Base-by-base conservation (phyloP, 2,329 filamentous ascomycete genomes). In the Scortechinia acanthostroma region DNA sequence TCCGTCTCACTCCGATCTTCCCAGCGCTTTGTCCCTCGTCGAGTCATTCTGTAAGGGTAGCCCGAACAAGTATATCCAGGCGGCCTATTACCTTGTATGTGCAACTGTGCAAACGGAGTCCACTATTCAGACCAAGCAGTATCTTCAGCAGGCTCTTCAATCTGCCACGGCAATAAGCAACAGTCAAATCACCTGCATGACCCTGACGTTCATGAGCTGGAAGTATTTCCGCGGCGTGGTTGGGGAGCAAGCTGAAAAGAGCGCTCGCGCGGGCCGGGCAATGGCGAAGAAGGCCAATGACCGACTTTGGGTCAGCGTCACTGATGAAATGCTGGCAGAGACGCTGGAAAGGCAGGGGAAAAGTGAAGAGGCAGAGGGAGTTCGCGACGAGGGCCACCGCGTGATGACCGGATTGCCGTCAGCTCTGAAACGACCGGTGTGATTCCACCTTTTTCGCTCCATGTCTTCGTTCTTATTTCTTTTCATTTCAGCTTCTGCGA, bases 141-240 rank as follows among this genome's bases (percentile, higher is more conserved):
- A 70, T 46, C 70, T 84, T 21, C 71, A 77, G 46, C 63, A 65
- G 42, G 74, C 79, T 0, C 68, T 83, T 13, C 64, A 73, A 25
- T 65, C 70, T 1, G 74, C 76, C 17, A 75, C 76, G 16, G 63
- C 64, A 3, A 71, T 75, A 6, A 59, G 64, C 23, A 85, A 83
- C 54, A 68, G 67, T 43, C 78, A 82, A 51, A 73, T 83, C 44
- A 73, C 78, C 5, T 73, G 70, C 45, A 74, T 84, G 52, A 70
- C 75, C 2, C 68, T 85, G 43, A 77, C 70, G 21, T 74, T 80
- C 50, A 81, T 85, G 73, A 77, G 75, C 45, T 69, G 69, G 53
- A 70, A 72, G 28, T 83, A 82, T 59, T 84, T 84, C 60, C 69
- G 68, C 3, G 74, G 77, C 21, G 74, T 78, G 5, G 70, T 83